Percentiles rank a stretch among this genome's conserved stretches.
phyloP scores from a whole-genome alignment of 768 basidiomycete genomes.

The Pilatotrama ljubarskyi region DNA sequence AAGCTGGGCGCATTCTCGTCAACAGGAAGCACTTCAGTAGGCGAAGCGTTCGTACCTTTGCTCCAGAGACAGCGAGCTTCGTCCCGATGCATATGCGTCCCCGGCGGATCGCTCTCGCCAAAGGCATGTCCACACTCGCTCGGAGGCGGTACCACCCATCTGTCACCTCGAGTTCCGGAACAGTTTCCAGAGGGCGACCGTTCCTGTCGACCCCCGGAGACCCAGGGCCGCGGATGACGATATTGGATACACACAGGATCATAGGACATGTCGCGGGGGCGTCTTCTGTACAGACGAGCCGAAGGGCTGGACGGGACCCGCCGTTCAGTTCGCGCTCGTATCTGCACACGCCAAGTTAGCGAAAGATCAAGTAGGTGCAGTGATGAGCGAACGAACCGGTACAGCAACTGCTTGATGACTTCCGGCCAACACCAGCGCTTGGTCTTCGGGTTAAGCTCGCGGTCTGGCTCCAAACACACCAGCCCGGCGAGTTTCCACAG shows the following conservation, averaged over 20 bases:
- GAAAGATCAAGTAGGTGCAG: no score
- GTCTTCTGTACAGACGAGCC: constrained; percentile 82
- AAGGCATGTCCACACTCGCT: constrained; percentile 70
- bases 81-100: constrained; percentile 73
- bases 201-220: constrained; percentile 39
- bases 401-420: constrained; percentile 79
- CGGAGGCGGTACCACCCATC: constrained; percentile 96
- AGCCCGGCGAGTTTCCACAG: constrained; percentile 95
- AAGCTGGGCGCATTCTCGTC: constrained; percentile 47
- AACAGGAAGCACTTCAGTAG: not conserved
- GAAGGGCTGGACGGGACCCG: constrained; percentile 78
- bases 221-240: constrained; percentile 57
- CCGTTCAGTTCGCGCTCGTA: constrained; percentile 86
- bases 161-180: constrained; percentile 82
- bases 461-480: constrained; percentile 69
- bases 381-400: constrained; percentile 74
- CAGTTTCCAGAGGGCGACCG: constrained; percentile 37
- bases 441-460: constrained; percentile 44
- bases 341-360: constrained; percentile 52
- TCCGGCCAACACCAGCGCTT: constrained; percentile 83
- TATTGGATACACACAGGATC: constrained; percentile 79
- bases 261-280: constrained; percentile 76
- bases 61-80: constrained; percentile 81
- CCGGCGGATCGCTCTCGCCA: constrained; percentile 66
- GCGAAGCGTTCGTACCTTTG: constrained; percentile 54